Base-by-base conservation (phyloP, 306 rosid species). In the Trifolium subterraneum region DNA sequence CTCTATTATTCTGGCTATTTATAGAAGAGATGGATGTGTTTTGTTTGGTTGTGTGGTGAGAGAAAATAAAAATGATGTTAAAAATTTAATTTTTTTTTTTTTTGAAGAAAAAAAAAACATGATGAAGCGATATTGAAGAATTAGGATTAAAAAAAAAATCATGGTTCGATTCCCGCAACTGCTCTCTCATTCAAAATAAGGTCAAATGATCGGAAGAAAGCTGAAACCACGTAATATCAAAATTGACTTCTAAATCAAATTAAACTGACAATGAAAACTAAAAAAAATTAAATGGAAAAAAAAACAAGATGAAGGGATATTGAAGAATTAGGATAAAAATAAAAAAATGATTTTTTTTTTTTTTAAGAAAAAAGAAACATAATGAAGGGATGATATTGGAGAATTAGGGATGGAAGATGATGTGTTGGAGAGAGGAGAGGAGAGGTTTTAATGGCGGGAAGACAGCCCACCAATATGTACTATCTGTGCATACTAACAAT, bases 371-470 rank as follows among this genome's bases (percentile, higher is more conserved):
- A 0, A 29, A 55, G 22, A 29, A 29, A 29, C 6, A 29, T 29
- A 6, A 29, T 14, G 18, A 14, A 47, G 15, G 16, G 16, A 47
- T 47, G n/a, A n/a, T n/a, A 42, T 42, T 42, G 48, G 11, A 13
- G 14, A 42, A 3, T 3, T 13, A 47, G 4, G 33, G 13, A n/a
- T n/a, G 16, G 33, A 19, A 35, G 27, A 63, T 29, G 67, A 89
- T 47, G 86, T 73, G 67, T 75, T 64, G 83, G 64, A 83, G 73
- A 74, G 65, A 31, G 72, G 50, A 38, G 27, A 36, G 5, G 5
- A n/a, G n/a, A n/a, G n/a, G 83, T 80, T 71, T 87, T 79, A 80
- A 84, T 82, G 96, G 96, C 82, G 89, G 92, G 86, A 86, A 74
- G 88, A 79, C 82, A 84, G 86, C 81, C 84, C 88, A 86, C 89